Percentiles rank a stretch among this genome's conserved stretches.
Conservation (phyloP, 805 yeast genomes). For the Wickerhamiella musiphila region DNA sequence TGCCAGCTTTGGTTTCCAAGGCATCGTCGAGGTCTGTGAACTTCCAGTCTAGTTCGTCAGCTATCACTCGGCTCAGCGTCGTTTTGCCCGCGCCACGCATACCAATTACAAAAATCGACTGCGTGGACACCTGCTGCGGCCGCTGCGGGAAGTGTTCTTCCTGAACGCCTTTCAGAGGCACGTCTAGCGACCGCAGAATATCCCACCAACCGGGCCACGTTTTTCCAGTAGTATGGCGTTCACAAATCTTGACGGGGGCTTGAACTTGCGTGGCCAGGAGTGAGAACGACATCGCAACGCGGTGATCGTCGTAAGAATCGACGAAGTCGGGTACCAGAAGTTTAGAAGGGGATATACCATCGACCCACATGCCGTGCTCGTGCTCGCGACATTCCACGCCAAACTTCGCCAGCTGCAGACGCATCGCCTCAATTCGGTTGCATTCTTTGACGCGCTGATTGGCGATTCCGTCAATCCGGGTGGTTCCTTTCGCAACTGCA, state of each 20-base stretch:
- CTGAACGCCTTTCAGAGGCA: constrained; percentile 56
- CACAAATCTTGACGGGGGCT: constrained; percentile 54
- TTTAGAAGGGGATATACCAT: constrained; percentile 35
- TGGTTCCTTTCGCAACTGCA: constrained; percentile 62
- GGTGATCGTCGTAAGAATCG: constrained; percentile 79
- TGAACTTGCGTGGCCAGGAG: constrained; percentile 58
- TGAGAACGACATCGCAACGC: constrained; percentile 96
- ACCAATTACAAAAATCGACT: constrained; percentile 68
- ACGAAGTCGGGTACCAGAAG: constrained; percentile 20
- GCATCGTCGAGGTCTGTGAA: constrained; percentile 62
- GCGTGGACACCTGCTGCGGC: constrained; percentile 20
- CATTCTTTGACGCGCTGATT: constrained; percentile 97
- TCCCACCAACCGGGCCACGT: constrained; percentile 99
- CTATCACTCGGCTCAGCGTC: constrained; percentile 65
- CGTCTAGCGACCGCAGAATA: constrained; percentile 51
- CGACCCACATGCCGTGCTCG: constrained; percentile 81
- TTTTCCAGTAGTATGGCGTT: constrained; percentile 85
- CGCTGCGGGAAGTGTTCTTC: constrained; percentile 17
- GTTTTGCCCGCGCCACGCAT: constrained; percentile 98
- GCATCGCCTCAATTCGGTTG: constrained; percentile 91
- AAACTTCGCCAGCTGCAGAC: constrained; percentile 68
- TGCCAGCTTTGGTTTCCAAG: constrained; percentile 38
- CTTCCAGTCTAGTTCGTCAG: constrained; percentile 39
- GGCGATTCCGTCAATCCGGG: constrained; percentile 87
- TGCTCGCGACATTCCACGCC: constrained; percentile 76